These are phyloP conservation scores for Hordeum vulgare DNA, from an alignment of 176 grass and related monocot species.

Conservation along the genomic window MorexV3_pseudomolecules_assembly NC_058519.1:11766269-11766768, in stretches of 20 bases:
- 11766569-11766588: constrained; percentile 69
- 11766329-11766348: constrained; percentile 62
- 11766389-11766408: constrained; percentile 77
- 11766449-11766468: constrained; percentile 66
- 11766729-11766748: no score
- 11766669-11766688: constrained; percentile 43
- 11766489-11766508: constrained; percentile 47
- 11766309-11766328: constrained; percentile 64
- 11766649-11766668: constrained; percentile 16
- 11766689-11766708: background rate
- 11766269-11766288: constrained; percentile 75
- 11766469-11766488: constrained; percentile 70
- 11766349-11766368: constrained; percentile 55
- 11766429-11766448: constrained; percentile 1
- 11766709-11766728: no score
- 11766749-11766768: no score
- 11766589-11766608: constrained; percentile 14
- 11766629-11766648: background rate
- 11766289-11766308: constrained; percentile 86
- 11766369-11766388: constrained; percentile 72
- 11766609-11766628: background rate
- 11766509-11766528: constrained; percentile 25
- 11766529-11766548: constrained; percentile 28
- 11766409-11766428: constrained; percentile 89
- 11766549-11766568: constrained; percentile 98